phyloP scores from a whole-genome alignment of 352 stramenopile genomes.

The Nothophytophthora sp. region DNA sequence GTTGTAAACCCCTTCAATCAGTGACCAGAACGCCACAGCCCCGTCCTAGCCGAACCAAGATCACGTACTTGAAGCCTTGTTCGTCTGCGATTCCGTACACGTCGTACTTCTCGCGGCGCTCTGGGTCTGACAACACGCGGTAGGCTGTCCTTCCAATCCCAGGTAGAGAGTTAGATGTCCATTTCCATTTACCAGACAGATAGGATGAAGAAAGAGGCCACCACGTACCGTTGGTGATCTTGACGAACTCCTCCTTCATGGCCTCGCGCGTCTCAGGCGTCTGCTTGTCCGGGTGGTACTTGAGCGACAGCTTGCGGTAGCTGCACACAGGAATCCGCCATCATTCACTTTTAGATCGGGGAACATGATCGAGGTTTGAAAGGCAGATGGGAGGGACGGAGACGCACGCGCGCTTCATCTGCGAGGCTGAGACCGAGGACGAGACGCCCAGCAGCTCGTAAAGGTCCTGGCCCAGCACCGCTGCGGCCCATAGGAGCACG shows the following conservation, averaged over 20 bases:
- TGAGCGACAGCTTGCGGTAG: slow-evolving; percentile 92
- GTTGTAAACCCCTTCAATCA: not conserved
- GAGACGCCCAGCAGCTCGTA: slow-evolving; percentile 73
- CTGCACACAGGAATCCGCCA: slow-evolving; percentile 14
- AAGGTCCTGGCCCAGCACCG: slow-evolving; percentile 51
- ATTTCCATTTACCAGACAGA: not conserved
- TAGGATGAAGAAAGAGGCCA: not conserved
- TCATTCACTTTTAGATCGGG: not conserved
- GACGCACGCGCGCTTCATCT: slow-evolving; percentile 77
- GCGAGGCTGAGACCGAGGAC: slow-evolving; percentile 42
- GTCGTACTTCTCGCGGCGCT: slow-evolving; percentile 78
- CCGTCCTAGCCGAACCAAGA: not conserved
- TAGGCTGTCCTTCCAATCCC: slow-evolving; percentile 39
- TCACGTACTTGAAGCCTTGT: slow-evolving; percentile 69
- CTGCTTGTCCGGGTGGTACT: slow-evolving; percentile 96
- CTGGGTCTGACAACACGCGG: slow-evolving; percentile 73
- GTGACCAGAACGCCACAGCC: not conserved
- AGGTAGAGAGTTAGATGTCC: not conserved
- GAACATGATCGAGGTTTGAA: too few species aligned
- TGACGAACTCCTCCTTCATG: slow-evolving; percentile 74
- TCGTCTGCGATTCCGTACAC: slow-evolving; percentile 80
- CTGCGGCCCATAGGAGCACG: slow-evolving; percentile 39
- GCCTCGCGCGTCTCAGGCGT: slow-evolving; percentile 57
- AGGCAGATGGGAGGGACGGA: too few species aligned
- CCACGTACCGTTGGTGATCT: slow-evolving; percentile 71